Base-by-base conservation (phyloP, 441 rosid genomes). In the Geranium incanum region DNA sequence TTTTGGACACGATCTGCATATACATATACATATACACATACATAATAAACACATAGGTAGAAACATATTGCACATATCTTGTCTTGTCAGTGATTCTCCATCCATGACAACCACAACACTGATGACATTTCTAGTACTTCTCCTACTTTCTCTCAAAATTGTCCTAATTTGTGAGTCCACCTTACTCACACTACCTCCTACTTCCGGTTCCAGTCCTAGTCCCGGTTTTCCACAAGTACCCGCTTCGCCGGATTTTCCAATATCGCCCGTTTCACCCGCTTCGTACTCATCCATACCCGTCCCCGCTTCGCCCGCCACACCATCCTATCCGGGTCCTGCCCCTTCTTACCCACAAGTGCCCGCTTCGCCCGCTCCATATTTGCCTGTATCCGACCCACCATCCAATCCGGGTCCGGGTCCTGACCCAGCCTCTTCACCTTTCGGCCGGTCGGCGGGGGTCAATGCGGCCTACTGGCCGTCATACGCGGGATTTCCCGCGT, bases 381-480 rank as follows among this genome's bases (percentile, higher is more conserved):
- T 43, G 6, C 2, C 4, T 3, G n/a, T 64, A 2, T 19, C 43
- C 0, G 50, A 21, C 0, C 5, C 70, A 21, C 68, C 71, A 21
- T 12, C 65, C 6, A 59, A 70, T 55, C 65, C 80, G 1, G 5
- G 21, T 18, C 38, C 74, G 7, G 36, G 13, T 36, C 68, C 75
- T 0, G 6, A 36, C 9, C 74, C 77, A n/a, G 5, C 57, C 19
- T 52, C 76, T 36, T 50, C 72, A 7, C 33, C 75, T 13, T 15
- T 28, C 21, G 67, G 2, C 16, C 55, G 15, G 28, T 67, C 63
- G 5, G n/a, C 28, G 18, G 80, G 70, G 62, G 76, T 86, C 71
- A 81, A 73, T 72, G 88, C 83, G 21, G 85, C 85, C 16, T 86
- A 84, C 41, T 81, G 86, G 86, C 86, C 84, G 3, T 71, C 84